Evolutionary conservation across 1,284 basidiomycete species (phyloP).

Genomic region (Cryptococcus jaspeensis): DNA sequence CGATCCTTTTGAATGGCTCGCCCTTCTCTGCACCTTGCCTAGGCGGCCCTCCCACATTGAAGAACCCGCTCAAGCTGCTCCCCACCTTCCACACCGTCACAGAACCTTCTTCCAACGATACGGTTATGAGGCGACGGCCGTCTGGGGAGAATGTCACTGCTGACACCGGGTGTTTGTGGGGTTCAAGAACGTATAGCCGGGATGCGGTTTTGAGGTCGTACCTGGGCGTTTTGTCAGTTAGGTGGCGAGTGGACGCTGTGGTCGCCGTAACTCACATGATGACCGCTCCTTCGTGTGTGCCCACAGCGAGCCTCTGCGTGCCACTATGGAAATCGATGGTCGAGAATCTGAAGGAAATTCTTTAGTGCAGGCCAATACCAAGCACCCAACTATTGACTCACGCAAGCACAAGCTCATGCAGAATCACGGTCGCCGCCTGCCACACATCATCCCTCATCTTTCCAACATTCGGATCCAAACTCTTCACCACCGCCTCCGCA

Average conservation of each 20-base stretch:
- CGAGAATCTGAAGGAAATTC: slow-evolving; percentile 65
- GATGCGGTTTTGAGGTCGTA: slow-evolving; percentile 97
- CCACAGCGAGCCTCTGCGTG: slow-evolving; percentile 85
- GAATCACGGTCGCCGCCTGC: slow-evolving; percentile 88
- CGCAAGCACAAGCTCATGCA: slow-evolving; percentile 85
- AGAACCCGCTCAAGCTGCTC: slow-evolving; percentile 77
- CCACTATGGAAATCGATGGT: slow-evolving; percentile 84
- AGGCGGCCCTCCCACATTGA: slow-evolving; percentile 86
- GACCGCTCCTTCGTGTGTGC: slow-evolving; percentile 87
- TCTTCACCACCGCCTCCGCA: slow-evolving; percentile 94
- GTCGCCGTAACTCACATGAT: slow-evolving; percentile 59
- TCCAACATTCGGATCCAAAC: slow-evolving; percentile 85
- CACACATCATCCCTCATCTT: slow-evolving; percentile 80
- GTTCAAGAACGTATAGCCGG: slow-evolving; percentile 89
- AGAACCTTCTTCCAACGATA: slow-evolving; percentile 77
- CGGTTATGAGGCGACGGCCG: slow-evolving; percentile 81
- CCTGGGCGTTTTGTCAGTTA: slow-evolving; percentile 29
- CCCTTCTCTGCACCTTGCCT: slow-evolving; percentile 76
- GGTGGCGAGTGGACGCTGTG: background rate
- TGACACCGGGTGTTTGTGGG: slow-evolving; percentile 73
- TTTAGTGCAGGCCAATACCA: background rate
- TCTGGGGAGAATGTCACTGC: slow-evolving; percentile 90
- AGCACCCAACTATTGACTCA: slow-evolving; percentile 50
- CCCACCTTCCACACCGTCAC: slow-evolving; percentile 90
- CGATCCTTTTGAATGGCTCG: slow-evolving; percentile 78